Base-by-base conservation (phyloP, 1,139 yeast genomes). In the Arxiozyma slooffiae region DNA sequence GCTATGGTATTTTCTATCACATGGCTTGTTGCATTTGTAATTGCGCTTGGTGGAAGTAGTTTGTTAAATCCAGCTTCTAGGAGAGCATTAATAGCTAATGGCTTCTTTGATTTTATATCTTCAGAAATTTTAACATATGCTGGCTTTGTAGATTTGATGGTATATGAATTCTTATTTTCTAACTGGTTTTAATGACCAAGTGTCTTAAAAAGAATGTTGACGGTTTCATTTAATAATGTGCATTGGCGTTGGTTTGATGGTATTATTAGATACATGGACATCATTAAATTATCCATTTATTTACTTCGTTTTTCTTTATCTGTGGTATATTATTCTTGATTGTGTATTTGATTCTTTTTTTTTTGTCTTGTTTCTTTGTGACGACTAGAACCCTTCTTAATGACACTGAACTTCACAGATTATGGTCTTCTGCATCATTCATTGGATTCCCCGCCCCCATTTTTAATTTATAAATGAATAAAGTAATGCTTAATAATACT, bases 221-320 rank as follows among this genome's bases (percentile, higher is more conserved):
- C 58, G 7, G 70, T 72, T 4, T 68, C n/a, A 62, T 50, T 52
- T 66, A 39, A 55, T 65, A n/a, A 67, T 84, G 80, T 74, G 83
- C 61, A 65, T 74, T 55, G 95, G 96, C 52, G 84, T 89, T 18
- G 94, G 85, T 46, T 66, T 85, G 49, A 87, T 87, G 96, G 95
- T 95, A 1, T 72, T 87, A 52, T 71, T 87, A 52, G 96, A 95
- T 53, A 81, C 78, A 66, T 87, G 96, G 96, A 95, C 94, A n/a
- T 87, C 64, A 70, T 6, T 58, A 6, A 61, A 60, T 42, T 20
- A 24, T 42, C 16, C 16, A 42, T 42, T 42, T n/a, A 18, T 36
- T 37, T 7, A 37, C 14, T 5, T 20, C 22, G n/a, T n/a, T n/a
- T n/a, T n/a, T n/a, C n/a, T n/a, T n/a, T n/a, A n/a, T n/a, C n/a